Percentiles rank a stretch among this genome's conserved stretches.
phyloP scores from a whole-genome alignment of 2,329 filamentous ascomycete genomes.

The Trichoderma cornu-damae region DNA sequence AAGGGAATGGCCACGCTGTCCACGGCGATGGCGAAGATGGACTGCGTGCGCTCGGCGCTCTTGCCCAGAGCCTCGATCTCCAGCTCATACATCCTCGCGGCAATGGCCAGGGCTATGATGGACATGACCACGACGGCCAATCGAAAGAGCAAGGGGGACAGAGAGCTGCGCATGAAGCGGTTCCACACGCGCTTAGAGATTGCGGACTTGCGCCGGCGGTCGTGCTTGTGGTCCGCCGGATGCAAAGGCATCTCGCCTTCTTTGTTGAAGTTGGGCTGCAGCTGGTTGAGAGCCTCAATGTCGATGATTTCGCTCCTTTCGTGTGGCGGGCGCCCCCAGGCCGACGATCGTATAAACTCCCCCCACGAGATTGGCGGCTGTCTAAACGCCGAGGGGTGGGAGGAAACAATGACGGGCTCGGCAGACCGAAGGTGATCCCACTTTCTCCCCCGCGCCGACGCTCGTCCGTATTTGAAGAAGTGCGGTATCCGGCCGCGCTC shows the following conservation, averaged over 20 bases:
- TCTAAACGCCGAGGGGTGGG: conserved; percentile 38
- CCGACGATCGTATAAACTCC: conserved; percentile 50
- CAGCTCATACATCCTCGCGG: conserved; percentile 65
- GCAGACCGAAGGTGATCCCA: conserved; percentile 57
- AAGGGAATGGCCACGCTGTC: conserved; percentile 87
- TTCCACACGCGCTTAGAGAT: conserved; percentile 57
- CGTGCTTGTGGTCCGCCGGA: conserved; percentile 27
- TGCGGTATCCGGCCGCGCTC: conserved; percentile 39
- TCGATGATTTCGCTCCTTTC: conserved; percentile 47
- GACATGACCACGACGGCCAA: conserved; percentile 79
- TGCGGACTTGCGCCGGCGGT: conserved; percentile 30
- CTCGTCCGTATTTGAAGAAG: conserved; percentile 45
- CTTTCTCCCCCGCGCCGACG: conserved; percentile 44
- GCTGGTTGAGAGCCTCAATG: conserved; percentile 39
- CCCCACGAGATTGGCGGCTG: conserved; percentile 46
- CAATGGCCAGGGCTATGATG: conserved; percentile 71
- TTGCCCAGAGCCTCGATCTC: conserved; percentile 42
- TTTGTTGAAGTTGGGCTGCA: conserved; percentile 46
- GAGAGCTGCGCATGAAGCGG: conserved; percentile 69
- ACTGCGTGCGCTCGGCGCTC: conserved; percentile 62
- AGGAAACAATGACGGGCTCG: conserved; percentile 55
- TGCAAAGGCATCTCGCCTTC: conserved; percentile 33
- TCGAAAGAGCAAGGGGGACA: conserved; percentile 80
- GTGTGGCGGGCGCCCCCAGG: conserved; percentile 44
- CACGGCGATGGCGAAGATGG: conserved; percentile 82